A percentile compares a stretch with the other conserved stretches of the same genome.
phyloP scores from a whole-genome alignment of 306 rosid genomes.

The Glycine tomentella region DNA sequence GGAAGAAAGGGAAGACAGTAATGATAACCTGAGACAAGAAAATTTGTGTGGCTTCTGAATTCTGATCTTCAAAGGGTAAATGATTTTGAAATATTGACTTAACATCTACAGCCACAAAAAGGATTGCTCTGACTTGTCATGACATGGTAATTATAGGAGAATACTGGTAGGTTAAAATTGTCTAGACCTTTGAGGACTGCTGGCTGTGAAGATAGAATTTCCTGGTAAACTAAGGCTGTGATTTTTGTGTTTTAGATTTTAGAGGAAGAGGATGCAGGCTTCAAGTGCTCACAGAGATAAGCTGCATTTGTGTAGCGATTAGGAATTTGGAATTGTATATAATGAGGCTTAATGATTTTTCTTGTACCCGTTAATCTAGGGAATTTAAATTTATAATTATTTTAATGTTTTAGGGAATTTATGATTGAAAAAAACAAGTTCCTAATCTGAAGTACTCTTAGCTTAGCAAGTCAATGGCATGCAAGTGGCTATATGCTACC shows the following conservation, averaged over 20 bases:
- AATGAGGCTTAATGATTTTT: constrained; percentile 11
- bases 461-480: not conserved
- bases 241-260: constrained; percentile 28
- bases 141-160: constrained; percentile 11
- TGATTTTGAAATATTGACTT: constrained; percentile 4
- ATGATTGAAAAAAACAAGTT: constrained; percentile 16
- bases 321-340: constrained; percentile 18
- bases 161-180: constrained; percentile 17
- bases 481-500: constrained; percentile 1
- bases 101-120: constrained; percentile 7
- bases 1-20: constrained; percentile 30
- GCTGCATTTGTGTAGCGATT: constrained; percentile 29
- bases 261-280: constrained; percentile 21
- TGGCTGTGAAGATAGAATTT: constrained; percentile 30
- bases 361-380: not conserved
- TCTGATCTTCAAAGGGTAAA: constrained; percentile 16
- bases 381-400: not conserved
- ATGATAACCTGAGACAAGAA: constrained; percentile 12
- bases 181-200: not conserved
- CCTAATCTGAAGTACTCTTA: not conserved
- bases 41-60: not conserved
- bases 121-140: constrained; percentile 29
- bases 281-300: constrained; percentile 2
- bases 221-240: constrained; percentile 24
- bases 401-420: not conserved